Conservation (phyloP, 73 alveolate genomes). For the Paramecium pentaurelia region DNA sequence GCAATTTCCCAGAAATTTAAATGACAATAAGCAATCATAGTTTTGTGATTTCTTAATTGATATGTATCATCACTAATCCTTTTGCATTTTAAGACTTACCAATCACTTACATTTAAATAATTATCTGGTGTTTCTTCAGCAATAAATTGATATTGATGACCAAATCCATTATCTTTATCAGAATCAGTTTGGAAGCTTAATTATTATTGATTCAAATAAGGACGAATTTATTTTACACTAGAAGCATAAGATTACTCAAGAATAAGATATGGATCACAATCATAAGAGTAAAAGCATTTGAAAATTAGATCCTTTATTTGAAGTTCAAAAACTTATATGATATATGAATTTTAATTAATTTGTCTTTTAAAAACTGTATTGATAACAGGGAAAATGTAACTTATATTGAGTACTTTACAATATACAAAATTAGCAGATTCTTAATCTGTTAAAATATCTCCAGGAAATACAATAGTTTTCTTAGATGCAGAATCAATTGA, state of each 20-base stretch:
- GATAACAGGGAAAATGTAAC: not conserved
- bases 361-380: not conserved
- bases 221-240: not conserved
- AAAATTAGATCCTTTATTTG: not conserved
- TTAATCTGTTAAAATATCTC: not conserved
- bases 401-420: not conserved
- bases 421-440: not conserved
- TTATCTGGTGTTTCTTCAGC: not conserved
- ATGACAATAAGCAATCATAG: not conserved
- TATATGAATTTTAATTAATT: not conserved
- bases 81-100: not conserved
- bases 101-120: not conserved
- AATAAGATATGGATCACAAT: not conserved
- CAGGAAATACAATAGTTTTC: not conserved
- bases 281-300: not conserved
- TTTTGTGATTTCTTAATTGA: not conserved
- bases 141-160: not conserved
- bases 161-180: not conserved
- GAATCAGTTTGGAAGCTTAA: not conserved
- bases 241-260: not conserved
- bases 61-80: not conserved
- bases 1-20: constrained; percentile 40
- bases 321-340: not conserved
- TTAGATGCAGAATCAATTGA: not conserved
- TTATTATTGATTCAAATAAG: not conserved